Percentiles rank a stretch among this genome's conserved stretches.
phyloP scores from a whole-genome alignment of 164 flowering plant genomes.

The Piper longum region DNA sequence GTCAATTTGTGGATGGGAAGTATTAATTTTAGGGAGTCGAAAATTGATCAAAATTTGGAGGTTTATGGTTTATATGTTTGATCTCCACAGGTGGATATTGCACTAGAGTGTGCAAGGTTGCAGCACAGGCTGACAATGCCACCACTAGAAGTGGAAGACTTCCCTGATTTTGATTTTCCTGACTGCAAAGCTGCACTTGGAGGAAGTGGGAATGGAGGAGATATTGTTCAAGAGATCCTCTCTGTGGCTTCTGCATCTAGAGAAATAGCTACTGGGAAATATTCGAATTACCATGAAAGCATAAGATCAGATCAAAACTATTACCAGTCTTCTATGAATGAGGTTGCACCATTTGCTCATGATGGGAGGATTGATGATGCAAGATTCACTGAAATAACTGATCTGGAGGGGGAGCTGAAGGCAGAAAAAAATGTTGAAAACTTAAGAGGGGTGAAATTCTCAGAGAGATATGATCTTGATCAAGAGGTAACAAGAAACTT shows the following conservation, averaged over 20 bases:
- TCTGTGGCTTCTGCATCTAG: slow-evolving; percentile 59
- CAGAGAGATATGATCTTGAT: slow-evolving; percentile 40
- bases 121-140: slow-evolving; percentile 58
- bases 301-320: slow-evolving; percentile 14
- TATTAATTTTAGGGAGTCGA: too few species aligned
- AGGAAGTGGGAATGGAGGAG: slow-evolving; percentile 17
- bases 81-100: slow-evolving; percentile 49
- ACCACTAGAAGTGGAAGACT: slow-evolving; percentile 52
- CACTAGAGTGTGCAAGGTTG: slow-evolving; percentile 69
- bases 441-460: slow-evolving; percentile 67
- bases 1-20: too few species aligned
- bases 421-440: slow-evolving; percentile 39
- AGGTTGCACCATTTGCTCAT: slow-evolving; percentile 19
- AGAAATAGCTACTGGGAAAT: slow-evolving; percentile 20
- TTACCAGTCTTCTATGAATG: slow-evolving; percentile 11
- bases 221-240: slow-evolving; percentile 52
- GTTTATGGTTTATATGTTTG: too few species aligned
- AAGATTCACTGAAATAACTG: slow-evolving; percentile 31
- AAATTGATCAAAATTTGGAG: too few species aligned
- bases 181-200: slow-evolving; percentile 11
- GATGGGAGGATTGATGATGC: slow-evolving; percentile 2
- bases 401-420: slow-evolving; percentile 26
- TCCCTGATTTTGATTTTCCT: slow-evolving; percentile 22
- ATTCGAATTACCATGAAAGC: slow-evolving; percentile 8
- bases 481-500: slow-evolving; percentile 30